Conservation (phyloP, 2,329 filamentous ascomycete species). For the Geosmithia flava region DNA sequence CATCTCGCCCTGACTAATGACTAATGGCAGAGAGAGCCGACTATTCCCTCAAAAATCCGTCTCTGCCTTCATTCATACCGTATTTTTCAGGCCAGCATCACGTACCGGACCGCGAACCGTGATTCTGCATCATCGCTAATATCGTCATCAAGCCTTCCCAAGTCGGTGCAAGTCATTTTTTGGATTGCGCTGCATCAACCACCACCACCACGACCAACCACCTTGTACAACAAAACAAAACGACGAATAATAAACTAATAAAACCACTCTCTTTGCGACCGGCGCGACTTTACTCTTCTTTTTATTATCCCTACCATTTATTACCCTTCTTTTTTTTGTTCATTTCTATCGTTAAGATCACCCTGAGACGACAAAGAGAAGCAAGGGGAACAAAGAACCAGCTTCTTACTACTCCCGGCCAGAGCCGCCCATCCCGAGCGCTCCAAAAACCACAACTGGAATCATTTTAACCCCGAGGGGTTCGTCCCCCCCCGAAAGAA, state of each 20-base stretch:
- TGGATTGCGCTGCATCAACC: not conserved
- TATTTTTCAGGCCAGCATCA: slow-evolving; percentile 21
- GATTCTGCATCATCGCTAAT: slow-evolving; percentile 1
- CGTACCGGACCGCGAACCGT: slow-evolving; percentile 6
- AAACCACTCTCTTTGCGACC: not conserved
- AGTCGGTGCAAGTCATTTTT: not conserved
- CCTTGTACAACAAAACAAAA: not conserved
- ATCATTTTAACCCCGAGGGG: too few relatives aligned
- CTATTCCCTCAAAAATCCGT: not conserved
- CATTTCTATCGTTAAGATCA: too few relatives aligned
- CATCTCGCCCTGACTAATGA: not conserved
- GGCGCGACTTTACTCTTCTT: not conserved
- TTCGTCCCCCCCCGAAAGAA: too few relatives aligned
- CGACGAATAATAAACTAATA: not conserved
- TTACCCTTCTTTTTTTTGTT: too few relatives aligned
- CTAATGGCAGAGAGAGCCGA: not conserved
- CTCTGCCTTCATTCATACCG: slow-evolving; percentile 14
- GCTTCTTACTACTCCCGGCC: too few relatives aligned
- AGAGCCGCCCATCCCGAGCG: too few relatives aligned
- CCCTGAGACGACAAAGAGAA: too few relatives aligned
- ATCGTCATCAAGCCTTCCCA: not conserved
- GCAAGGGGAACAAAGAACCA: too few relatives aligned
- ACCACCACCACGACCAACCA: not conserved
- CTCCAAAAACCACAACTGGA: too few relatives aligned
- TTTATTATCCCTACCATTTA: too few relatives aligned